phyloP scores from a whole-genome alignment of 78 protist species.

The Emiliania huxleyi region DNA sequence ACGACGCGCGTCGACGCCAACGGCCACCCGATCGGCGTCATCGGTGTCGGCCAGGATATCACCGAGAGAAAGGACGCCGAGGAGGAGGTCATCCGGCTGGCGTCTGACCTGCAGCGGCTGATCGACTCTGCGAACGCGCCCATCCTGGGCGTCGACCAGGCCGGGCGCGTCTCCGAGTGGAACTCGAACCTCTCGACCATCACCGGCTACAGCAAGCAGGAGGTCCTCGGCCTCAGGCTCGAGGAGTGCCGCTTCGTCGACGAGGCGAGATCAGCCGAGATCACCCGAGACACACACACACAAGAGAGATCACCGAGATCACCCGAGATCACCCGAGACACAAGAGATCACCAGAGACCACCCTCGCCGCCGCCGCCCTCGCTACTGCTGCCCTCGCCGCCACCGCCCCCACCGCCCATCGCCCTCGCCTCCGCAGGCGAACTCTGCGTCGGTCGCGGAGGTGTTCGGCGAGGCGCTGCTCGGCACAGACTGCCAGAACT shows the following conservation, averaged over 20 bases:
- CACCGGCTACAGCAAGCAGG: neutral
- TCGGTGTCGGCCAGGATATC: neutral
- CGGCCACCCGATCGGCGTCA: neutral
- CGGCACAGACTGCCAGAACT: neutral
- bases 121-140: constrained; percentile 19
- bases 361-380: too few species aligned
- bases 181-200: neutral
- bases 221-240: neutral
- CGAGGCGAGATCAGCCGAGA: too few species aligned
- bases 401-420: too few species aligned
- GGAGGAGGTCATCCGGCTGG: neutral
- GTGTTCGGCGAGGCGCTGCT: neutral
- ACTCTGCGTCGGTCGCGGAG: neutral
- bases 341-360: too few species aligned
- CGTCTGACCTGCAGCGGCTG: neutral
- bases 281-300: too few species aligned
- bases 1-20: neutral
- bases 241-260: neutral
- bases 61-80: neutral
- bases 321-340: too few species aligned
- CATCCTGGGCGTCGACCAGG: constrained; percentile 7
- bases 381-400: too few species aligned
- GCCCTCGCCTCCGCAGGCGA: too few species aligned
- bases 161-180: constrained; percentile 5
- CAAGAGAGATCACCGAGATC: too few species aligned